phyloP scores from a whole-genome alignment of 169 alveolate species.

The Cyclospora cayetanensis region DNA sequence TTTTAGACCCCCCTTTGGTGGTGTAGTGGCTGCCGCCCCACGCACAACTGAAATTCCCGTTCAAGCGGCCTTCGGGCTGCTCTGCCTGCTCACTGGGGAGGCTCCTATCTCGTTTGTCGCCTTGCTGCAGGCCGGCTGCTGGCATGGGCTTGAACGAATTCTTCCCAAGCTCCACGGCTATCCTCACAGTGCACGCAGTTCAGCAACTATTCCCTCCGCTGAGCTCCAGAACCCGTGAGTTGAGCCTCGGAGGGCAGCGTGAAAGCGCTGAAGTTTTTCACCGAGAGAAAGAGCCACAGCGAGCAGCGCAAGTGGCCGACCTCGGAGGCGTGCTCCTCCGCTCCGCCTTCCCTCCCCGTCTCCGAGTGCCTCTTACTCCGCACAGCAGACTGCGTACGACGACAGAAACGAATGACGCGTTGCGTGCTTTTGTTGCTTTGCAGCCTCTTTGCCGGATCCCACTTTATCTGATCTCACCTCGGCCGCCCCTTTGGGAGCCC shows the following conservation, averaged over 20 bases:
- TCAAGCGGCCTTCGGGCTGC: neutral
- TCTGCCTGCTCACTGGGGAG: neutral
- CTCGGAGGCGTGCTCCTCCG: too few relatives aligned
- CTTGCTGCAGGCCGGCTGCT: neutral
- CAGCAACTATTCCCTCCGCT: neutral
- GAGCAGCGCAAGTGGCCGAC: neutral
- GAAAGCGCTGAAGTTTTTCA: neutral
- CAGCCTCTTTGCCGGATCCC: neutral
- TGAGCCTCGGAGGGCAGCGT: too few relatives aligned
- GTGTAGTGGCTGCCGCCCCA: neutral
- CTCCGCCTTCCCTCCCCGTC: too few relatives aligned
- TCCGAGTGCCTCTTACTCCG: too few relatives aligned
- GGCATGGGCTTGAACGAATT: neutral
- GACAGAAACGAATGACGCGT: neutral
- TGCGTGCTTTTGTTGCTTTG: neutral
- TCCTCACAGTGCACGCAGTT: neutral
- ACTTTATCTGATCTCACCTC: neutral
- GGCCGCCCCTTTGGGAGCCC: neutral
- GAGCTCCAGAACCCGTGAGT: neutral
- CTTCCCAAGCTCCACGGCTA: slow-evolving; percentile 2
- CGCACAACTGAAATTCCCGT: slow-evolving; percentile 39
- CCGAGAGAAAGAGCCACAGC: neutral
- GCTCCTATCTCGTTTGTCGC: neutral
- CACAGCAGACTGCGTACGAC: neutral
- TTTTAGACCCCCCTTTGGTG: neutral